Conservation (phyloP, 1,284 basidiomycete species). For the Heimioporus retisporus region DNA sequence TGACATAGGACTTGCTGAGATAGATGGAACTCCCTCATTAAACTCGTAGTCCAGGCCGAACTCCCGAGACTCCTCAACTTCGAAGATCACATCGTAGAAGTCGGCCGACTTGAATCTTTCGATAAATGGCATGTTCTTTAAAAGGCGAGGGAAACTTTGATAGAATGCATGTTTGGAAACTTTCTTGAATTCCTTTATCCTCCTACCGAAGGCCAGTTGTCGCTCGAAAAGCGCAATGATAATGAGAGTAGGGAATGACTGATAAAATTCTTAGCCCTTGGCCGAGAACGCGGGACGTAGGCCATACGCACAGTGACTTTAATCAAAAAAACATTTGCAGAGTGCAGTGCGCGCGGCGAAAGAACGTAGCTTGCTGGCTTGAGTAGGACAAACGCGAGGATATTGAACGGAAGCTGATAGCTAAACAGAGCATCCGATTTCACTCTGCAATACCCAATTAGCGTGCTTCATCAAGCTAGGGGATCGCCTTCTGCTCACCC, state of each 20-base stretch:
- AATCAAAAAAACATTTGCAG: slow-evolving; percentile 86
- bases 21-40: slow-evolving; percentile 12
- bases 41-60: slow-evolving; percentile 62
- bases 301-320: slow-evolving; percentile 62
- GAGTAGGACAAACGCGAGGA: slow-evolving; percentile 81
- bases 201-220: slow-evolving; percentile 62
- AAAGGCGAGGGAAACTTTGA: slow-evolving; percentile 71
- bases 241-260: slow-evolving; percentile 85
- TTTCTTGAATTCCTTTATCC: slow-evolving; percentile 59
- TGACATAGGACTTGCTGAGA: slow-evolving; percentile 24
- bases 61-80: slow-evolving; percentile 67
- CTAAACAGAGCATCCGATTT: slow-evolving; percentile 93
- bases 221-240: slow-evolving; percentile 87
- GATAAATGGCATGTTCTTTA: slow-evolving; percentile 78
- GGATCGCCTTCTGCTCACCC: slow-evolving; percentile 60
- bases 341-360: slow-evolving; percentile 80
- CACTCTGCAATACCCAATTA: slow-evolving; percentile 58
- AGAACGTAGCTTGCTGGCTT: slow-evolving; percentile 81
- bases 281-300: not conserved
- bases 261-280: slow-evolving; percentile 14
- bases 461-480: not conserved
- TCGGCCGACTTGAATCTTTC: slow-evolving; percentile 75
- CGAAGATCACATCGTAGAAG: slow-evolving; percentile 82
- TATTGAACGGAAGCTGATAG: slow-evolving; percentile 90
- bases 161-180: slow-evolving; percentile 67